Base-by-base conservation (phyloP, 495 filamentous ascomycete genomes). In the Cairneyella variabilis region DNA sequence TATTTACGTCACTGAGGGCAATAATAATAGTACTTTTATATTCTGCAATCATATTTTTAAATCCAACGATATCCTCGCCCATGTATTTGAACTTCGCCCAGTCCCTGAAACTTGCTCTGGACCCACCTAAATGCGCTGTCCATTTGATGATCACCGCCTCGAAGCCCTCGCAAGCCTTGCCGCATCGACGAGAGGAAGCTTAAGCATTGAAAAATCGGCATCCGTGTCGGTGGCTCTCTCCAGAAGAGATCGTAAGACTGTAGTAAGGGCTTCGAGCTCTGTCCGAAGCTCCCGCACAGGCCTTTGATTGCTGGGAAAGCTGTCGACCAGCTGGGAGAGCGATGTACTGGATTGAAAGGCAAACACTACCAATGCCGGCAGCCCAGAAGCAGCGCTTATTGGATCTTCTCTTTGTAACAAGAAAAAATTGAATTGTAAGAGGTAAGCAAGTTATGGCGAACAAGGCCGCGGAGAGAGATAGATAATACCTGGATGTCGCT, bases 1-100 rank as follows among this genome's bases (percentile, higher is more conserved):
- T 56, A 26, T 66, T 72, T 53, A 64, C 66, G 59, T 68, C 56
- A 14, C 60, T 65, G 2, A 74, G 58, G 7, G 68, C 65, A 63
- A 73, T 69, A 41, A 42, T 61, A 32, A 74, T 68, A 1, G 69
- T 74, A 46, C 62, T 54, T 59, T 74, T 73, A 56, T 71, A 74
- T 9, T 66, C 61, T n/a, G 67, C 60, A 12, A 74, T 46, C 53
- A 70, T 39, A 10, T 54, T 17, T 38, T 65, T 62, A 43, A 73
- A 71, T 27, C 53, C 68, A 48, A 56, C 28, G 23, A 69, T 66
- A 57, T 69, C 56, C 20, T 58, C 60, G 11, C 61, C 64, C 58
- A 61, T 12, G 39, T 67, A 69, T 36, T 64, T 52, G 46, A 67
- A 42, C 56, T 61, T 64, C 20, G 61, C 61, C 66, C 66, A 69